These are phyloP conservation scores for Aphanomyces cochlioides DNA, from an alignment of 352 stramenopile species.

Conservation along the genomic window DNA sequence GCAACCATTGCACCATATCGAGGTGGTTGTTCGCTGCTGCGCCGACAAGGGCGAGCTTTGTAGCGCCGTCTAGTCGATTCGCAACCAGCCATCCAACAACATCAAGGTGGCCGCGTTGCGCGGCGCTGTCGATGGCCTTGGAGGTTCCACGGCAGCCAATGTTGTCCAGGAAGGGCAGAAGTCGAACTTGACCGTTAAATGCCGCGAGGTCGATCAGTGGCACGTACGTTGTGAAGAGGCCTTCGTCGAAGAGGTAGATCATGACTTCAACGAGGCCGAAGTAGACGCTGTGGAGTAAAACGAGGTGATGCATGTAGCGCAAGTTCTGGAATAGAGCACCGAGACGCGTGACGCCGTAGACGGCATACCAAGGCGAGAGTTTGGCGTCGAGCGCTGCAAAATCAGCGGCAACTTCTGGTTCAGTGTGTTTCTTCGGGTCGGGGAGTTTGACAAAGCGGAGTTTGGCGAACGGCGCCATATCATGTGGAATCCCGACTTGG, in stretches of 20 bases:
- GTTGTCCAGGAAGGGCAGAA: constrained; percentile 2
- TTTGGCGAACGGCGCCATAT: not conserved
- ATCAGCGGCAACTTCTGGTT: not conserved
- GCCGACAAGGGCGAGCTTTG: constrained; percentile 2
- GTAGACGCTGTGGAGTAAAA: constrained; percentile 15
- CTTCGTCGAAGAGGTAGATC: not conserved
- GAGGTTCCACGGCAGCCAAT: constrained; percentile 1
- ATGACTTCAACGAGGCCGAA: not conserved
- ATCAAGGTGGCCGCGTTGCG: constrained; percentile 26
- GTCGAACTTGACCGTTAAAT: not conserved
- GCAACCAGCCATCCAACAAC: constrained; percentile 34
- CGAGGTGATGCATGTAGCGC: constrained; percentile 14
- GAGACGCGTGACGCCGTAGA: not conserved
- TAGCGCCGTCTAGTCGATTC: constrained; percentile 11
- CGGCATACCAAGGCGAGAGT: not conserved
- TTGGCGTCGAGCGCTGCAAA: not conserved
- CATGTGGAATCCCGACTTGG: not conserved
- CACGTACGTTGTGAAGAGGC: not conserved
- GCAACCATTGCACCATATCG: constrained; percentile 30
- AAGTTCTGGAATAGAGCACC: not conserved
- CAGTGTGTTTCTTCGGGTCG: not conserved
- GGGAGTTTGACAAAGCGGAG: not conserved
- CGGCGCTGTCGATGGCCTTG: constrained; percentile 28
- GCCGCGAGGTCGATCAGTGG: constrained; percentile 4
- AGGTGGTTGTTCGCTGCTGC: constrained; percentile 23